Base-by-base conservation (phyloP, 495 filamentous ascomycete genomes). In the Penicillium antarcticum region DNA sequence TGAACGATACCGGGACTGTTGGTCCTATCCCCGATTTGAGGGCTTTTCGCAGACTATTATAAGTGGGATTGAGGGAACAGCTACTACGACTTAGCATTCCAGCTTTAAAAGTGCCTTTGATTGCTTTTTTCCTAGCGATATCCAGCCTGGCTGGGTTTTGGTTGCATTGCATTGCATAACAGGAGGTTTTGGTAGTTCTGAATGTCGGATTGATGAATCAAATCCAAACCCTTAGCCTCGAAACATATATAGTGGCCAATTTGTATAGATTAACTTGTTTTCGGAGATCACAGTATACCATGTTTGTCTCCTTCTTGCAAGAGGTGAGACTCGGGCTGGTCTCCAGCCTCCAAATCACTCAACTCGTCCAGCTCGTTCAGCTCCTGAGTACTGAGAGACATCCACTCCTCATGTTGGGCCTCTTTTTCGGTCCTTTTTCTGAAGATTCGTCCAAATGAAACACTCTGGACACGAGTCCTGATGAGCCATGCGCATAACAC, bases 1-100 rank as follows among this genome's bases (percentile, higher is more conserved):
- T 33, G 79, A 90, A 37, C 90, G 87, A 69, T 96, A 96, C 71
- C 75, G 75, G 58, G 76, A 77, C 48, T 92, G 89, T 65, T 91
- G 88, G 58, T 80, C 95, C 23, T 82, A 78, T 63, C 78, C 79
- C 31, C 74, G 91, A 16, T 94, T 96, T 65, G 76, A 80, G 61
- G 75, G 65, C 9, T 89, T 95, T 60, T 80, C 85, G 37, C 72
- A 70, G 56, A 68, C 74, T 32, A 69, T 88, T 48, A 62, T 81
- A 43, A 57, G 58, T 2, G 70, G 69, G 24, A 72, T 81, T 45
- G 68, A 78, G 57, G 58, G 51, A 18, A 52, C 47, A 18, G 36
- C 17, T 47, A 23, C 36, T 13, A 12, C 33, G 24, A 13, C 42
- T 42, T 39, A 49, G 6, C 12, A 26, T 34, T n/a, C 17, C 10